These are phyloP conservation scores for Alliaria petiolata DNA, from an alignment of 345 rosid species.

Conservation along the genomic window DNA sequence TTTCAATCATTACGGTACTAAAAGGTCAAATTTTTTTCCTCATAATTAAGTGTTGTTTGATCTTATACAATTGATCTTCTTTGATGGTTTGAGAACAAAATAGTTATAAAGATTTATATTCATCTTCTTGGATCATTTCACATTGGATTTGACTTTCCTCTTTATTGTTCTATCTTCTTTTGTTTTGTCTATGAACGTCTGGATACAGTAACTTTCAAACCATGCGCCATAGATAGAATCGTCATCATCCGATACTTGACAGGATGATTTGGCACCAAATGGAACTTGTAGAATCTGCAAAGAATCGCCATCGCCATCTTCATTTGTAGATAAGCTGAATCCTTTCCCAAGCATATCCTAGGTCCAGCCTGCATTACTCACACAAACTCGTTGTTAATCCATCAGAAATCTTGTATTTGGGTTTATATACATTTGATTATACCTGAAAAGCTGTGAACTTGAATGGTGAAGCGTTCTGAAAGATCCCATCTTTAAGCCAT, in stretches of 20 bases:
- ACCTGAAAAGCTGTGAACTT: conserved; percentile 97
- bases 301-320: conserved; percentile 84
- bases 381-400: not conserved
- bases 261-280: conserved; percentile 66
- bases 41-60: no score
- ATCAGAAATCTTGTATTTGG: not conserved
- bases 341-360: conserved; percentile 90
- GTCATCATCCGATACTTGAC: conserved; percentile 97
- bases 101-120: not conserved
- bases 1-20: no score
- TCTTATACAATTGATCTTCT: not conserved
- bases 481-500: conserved; percentile 86
- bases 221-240: conserved; percentile 77
- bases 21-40: no score
- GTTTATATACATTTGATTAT: not conserved
- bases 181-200: conserved; percentile 36
- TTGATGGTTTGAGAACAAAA: not conserved
- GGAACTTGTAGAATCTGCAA: conserved; percentile 73
- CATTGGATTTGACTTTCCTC: not conserved
- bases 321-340: conserved; percentile 97
- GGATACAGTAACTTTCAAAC: conserved; percentile 55
- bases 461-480: conserved; percentile 89
- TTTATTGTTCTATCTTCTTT: not conserved
- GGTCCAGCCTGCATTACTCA: conserved; percentile 70
- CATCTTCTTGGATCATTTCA: conserved; percentile 2